Base-by-base conservation (phyloP, 345 rosid species). In the Laguncularia racemosa region DNA sequence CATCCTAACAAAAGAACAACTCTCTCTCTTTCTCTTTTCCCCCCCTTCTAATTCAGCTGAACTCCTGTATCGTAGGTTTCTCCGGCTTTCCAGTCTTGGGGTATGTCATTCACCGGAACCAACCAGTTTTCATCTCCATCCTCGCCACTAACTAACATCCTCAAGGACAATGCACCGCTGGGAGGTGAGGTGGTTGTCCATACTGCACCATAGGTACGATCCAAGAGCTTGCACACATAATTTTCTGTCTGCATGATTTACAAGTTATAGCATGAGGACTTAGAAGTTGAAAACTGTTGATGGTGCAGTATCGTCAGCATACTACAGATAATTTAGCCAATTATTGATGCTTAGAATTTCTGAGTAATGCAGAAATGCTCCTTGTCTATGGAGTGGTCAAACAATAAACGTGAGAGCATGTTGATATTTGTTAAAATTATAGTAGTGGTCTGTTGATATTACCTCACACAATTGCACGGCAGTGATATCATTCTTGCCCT, bases 381-480 rank as follows among this genome's bases (percentile, higher is more conserved):
- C 50, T 14, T 47, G 18, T 4, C n/a, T 47, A 47, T 14, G 14
- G 4, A 14, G 8, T 14, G 0, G 6, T 16, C 50, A 4, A 14
- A 16, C 16, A 16, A 47, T 47, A 14, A 4, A 14, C 6, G 3
- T 16, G 17, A n/a, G 53, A 15, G 12, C 13, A 16, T 26, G 23
- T 33, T 6, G 10, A 50, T 48, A 44, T 43, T 50, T 12, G 54
- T 9, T 56, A 4, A 10, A 14, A 38, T 23, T 55, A 23, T n/a
- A 26, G 2, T 11, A 17, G 44, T 10, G 13, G 55, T 12, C 44
- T 52, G 12, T 46, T 48, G 47, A 44, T 13, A 54, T 17, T 74
- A 85, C 92, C 84, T 85, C 86, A 13, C 92, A 85, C 11, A 85
- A 74, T 69, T 82, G 88, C 53, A 85, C 92, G 12, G 86, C 92